Percentiles rank a stretch among this genome's conserved stretches.
Evolutionary conservation across 345 rosid genomes (phyloP).

Genomic region (Trapa incisa): DNA sequence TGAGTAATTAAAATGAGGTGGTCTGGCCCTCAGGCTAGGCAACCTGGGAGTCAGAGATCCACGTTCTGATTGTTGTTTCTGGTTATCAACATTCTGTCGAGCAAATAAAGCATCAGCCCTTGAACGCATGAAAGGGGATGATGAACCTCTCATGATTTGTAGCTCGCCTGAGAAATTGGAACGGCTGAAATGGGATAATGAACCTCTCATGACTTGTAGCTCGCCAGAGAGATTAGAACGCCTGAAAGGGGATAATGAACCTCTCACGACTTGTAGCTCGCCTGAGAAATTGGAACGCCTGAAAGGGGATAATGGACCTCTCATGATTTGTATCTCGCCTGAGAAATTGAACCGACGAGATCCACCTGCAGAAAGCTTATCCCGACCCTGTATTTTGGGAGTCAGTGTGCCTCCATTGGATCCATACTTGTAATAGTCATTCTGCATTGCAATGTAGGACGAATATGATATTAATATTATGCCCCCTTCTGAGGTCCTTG

Average conservation of each 20-base stretch:
- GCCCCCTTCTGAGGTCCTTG: too few relatives aligned
- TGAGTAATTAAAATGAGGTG: conserved; percentile 9
- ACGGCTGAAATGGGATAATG: conserved; percentile 13
- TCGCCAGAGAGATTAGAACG: conserved; percentile 5
- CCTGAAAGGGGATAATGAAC: conserved; percentile 15
- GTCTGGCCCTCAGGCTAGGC: neutral
- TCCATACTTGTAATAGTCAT: conserved; percentile 11
- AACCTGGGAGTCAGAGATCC: neutral
- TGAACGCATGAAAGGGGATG: conserved; percentile 12
- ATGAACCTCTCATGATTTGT: conserved; percentile 6
- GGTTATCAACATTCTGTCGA: neutral
- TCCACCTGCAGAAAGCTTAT: conserved; percentile 24
- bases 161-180: conserved; percentile 7
- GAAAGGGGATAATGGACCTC: conserved; percentile 11
- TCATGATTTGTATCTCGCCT: conserved; percentile 8
- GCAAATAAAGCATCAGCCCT: neutral
- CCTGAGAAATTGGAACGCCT: conserved; percentile 9
- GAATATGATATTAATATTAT: neutral
- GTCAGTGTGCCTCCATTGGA: conserved; percentile 25
- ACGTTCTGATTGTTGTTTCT: neutral
- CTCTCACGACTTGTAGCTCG: conserved; percentile 6
- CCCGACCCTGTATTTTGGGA: conserved; percentile 19
- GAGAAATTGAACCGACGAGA: conserved; percentile 32
- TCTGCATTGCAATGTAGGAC: conserved; percentile 4
- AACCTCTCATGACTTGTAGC: conserved; percentile 6